Base-by-base conservation (phyloP, 108 stramenopile species). In the Nitzschia sp. region DNA sequence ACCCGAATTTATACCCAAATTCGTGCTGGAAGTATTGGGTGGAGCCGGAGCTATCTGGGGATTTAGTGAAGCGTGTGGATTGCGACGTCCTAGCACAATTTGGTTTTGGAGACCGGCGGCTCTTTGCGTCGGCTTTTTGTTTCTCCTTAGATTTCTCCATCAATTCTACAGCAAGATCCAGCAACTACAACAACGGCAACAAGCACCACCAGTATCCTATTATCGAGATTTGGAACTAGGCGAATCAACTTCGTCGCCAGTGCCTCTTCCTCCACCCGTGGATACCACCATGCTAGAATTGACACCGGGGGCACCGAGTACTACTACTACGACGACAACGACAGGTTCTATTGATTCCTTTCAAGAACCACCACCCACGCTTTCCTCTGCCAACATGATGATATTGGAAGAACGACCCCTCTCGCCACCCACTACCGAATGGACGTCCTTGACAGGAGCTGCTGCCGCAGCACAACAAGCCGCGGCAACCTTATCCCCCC, bases 21-120 rank as follows among this genome's bases (percentile, higher is more conserved):
- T 84, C 21, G 59, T 84, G 2, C 72, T 87, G 21, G 82, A 87
- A 68, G 86, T 84, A 13, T 72, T 82, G 23, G 86, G 83, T 27
- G 78, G 72, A 19, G 78, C 74, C 1, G 83, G 82, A 11, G 85
- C 85, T 17, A 74, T 84, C 0, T 87, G 86, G 86, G 86, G 86
- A 23, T 84, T 82, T 54, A 75, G 73, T 36, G 86, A 87, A 53
- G 83, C 65, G 6, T 4, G 75, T 11, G 86, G 86, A 1, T 54
- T 87, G 8, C 81, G 86, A 1, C 70, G 56, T 2, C 25, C 66
- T 1, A 48, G 60, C 11, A 82, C 75, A 18, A 36, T 68, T 19
- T 78, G 74, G 67, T 82, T 87, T 63, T 87, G 83, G 83, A 65
- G 86, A 59, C 79, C 79, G 0, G 63, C 49, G 24, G 82, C 86